Evolutionary conservation across 257 asterid genomes (phyloP).

Genomic region (Primulina eburnea): DNA sequence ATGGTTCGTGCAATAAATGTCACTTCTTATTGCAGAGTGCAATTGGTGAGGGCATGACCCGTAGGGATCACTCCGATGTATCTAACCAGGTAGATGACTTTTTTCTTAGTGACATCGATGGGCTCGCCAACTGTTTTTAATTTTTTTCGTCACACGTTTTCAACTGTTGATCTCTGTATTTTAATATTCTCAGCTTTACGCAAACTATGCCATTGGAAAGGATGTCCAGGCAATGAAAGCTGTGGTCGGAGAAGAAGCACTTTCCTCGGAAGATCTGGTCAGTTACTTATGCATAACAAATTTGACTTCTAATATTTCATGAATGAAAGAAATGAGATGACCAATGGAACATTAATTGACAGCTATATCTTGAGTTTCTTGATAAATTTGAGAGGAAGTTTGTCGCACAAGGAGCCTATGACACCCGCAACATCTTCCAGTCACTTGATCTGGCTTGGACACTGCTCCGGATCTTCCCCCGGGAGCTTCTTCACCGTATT

Average conservation of each 20-base stretch:
- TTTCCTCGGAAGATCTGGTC: conserved; percentile 83
- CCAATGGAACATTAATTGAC: conserved; percentile 24
- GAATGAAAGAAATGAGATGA: conserved; percentile 11
- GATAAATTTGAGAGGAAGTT: conserved; percentile 85
- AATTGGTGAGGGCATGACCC: conserved; percentile 99
- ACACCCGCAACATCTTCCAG: conserved; percentile 89
- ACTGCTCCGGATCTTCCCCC: conserved; percentile 90
- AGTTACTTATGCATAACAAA: conserved; percentile 21
- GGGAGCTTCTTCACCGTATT: conserved; percentile 82
- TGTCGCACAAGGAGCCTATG: conserved; percentile 77
- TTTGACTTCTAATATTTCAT: conserved; percentile 8
- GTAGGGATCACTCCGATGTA: conserved; percentile 93
- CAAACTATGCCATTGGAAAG: conserved; percentile 82
- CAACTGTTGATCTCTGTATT: background rate
- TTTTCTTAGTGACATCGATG: conserved; percentile 30
- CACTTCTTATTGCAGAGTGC: conserved; percentile 49
- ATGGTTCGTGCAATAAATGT: background rate
- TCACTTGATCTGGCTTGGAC: conserved; percentile 99
- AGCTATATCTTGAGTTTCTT: conserved; percentile 77
- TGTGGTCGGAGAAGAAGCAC: conserved; percentile 89
- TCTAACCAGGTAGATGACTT: conserved; percentile 71
- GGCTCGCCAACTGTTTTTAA: conserved; percentile 17
- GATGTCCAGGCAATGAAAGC: conserved; percentile 93
- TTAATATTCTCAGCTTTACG: conserved; percentile 47
- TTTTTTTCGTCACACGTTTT: conserved; percentile 20